Evolutionary conservation across 1,139 yeast species (phyloP).

Genomic region (Yamadazyma sp.): DNA sequence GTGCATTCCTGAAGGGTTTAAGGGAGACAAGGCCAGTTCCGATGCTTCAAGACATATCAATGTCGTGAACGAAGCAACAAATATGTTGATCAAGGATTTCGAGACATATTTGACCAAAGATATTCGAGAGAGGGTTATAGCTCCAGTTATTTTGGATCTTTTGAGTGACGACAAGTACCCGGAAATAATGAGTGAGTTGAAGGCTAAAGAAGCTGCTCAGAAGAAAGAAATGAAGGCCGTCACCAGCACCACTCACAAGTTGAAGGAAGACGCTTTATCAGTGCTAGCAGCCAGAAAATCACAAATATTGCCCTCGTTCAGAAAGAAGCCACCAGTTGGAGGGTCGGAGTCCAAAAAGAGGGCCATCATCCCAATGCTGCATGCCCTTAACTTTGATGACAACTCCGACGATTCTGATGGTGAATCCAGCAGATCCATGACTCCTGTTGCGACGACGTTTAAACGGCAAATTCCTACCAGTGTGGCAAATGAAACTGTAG

Average conservation of each 20-base stretch:
- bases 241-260: slow-evolving; percentile 14
- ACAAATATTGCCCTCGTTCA: slow-evolving; percentile 46
- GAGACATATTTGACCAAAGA: slow-evolving; percentile 66
- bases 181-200: slow-evolving; percentile 45
- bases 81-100: slow-evolving; percentile 61
- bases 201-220: slow-evolving; percentile 34
- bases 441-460: slow-evolving; percentile 32
- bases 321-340: slow-evolving; percentile 31
- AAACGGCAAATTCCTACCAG: slow-evolving; percentile 31
- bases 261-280: slow-evolving; percentile 28
- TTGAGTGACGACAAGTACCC: slow-evolving; percentile 64
- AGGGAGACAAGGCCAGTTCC: slow-evolving; percentile 8
- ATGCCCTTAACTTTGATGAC: slow-evolving; percentile 59
- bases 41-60: slow-evolving; percentile 20
- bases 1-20: slow-evolving; percentile 39
- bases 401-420: slow-evolving; percentile 46
- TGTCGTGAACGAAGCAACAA: slow-evolving; percentile 57
- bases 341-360: slow-evolving; percentile 17
- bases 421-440: slow-evolving; percentile 42
- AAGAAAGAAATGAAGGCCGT: slow-evolving; percentile 20
- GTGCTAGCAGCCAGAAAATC: slow-evolving; percentile 27
- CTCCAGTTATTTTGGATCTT: slow-evolving; percentile 65
- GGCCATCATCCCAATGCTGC: slow-evolving; percentile 63
- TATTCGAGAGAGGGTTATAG: slow-evolving; percentile 71
- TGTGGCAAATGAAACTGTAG: slow-evolving; percentile 29